A percentile compares a stretch with the other conserved stretches of the same genome.
Conservation (phyloP, 805 yeast genomes). For the Dipodascopsis tothii region DNA sequence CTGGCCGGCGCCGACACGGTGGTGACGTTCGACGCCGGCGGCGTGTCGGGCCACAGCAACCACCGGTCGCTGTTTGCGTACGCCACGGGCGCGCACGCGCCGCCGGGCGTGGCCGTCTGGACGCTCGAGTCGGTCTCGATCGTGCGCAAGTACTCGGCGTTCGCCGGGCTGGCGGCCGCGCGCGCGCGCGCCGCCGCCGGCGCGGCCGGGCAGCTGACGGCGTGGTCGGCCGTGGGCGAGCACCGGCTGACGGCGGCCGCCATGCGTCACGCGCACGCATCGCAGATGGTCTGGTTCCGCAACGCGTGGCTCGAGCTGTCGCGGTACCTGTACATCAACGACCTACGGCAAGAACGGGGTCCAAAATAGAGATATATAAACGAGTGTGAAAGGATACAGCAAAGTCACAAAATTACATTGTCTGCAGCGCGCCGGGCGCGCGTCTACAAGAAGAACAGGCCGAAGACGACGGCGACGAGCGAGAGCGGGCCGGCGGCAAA, state of each 20-base stretch:
- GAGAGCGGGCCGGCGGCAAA: neutral
- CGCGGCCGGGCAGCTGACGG: conserved; percentile 19
- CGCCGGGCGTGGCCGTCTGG: conserved; percentile 24
- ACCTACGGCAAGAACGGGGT: conserved; percentile 34
- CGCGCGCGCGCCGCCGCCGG: conserved; percentile 11
- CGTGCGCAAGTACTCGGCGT: conserved; percentile 32
- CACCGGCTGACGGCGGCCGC: conserved; percentile 46
- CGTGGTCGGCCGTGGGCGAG: conserved; percentile 26
- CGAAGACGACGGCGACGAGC: neutral
- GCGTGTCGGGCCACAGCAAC: conserved; percentile 84
- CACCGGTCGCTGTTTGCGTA: conserved; percentile 62
- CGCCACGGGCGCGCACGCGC: conserved; percentile 22
- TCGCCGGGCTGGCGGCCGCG: conserved; percentile 30
- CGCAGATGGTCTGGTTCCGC: conserved; percentile 94
- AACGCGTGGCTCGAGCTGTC: conserved; percentile 78
- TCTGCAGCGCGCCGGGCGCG: neutral
- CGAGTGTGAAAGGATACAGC: too few relatives aligned
- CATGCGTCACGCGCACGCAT: conserved; percentile 72
- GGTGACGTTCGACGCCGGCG: conserved; percentile 72
- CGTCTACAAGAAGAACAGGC: neutral
- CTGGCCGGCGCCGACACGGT: conserved; percentile 35
- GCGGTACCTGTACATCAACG: conserved; percentile 70
- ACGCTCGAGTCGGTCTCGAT: conserved; percentile 31
- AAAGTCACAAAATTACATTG: neutral
- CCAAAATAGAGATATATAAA: neutral